Conservation (phyloP, 106 monocot genomes). For the Dendrobium officinale region DNA sequence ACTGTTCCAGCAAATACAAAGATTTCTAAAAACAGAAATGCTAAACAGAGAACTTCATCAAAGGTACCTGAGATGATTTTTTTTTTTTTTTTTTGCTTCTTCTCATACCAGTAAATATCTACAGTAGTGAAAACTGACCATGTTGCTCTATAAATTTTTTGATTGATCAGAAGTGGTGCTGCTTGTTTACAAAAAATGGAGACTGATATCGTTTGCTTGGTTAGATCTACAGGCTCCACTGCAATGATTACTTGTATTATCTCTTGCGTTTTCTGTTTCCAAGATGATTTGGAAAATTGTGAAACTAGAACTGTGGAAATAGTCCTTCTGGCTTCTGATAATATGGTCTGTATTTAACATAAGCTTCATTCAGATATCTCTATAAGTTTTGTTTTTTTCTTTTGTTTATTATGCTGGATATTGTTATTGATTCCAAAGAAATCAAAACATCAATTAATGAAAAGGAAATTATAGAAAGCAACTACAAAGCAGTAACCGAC, state of each 20-base stretch:
- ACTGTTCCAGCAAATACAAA: slow-evolving; percentile 1
- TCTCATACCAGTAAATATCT: not conserved
- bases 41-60: not conserved
- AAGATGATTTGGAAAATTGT: not conserved
- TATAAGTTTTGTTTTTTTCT: no score
- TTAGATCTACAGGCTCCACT: not conserved
- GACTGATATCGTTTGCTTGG: not conserved
- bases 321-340: no score
- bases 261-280: not conserved
- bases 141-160: not conserved
- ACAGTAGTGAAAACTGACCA: not conserved
- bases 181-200: not conserved
- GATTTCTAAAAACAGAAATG: not conserved
- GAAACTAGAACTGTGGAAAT: no score
- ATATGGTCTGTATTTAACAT: no score
- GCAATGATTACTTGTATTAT: not conserved
- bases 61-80: not conserved
- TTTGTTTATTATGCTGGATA: no score
- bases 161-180: not conserved
- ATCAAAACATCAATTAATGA: no score
- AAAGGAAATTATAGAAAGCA: no score
- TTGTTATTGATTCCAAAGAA: no score
- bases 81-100: not conserved
- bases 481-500: no score
- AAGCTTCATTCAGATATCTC: no score